phyloP scores from a whole-genome alignment of 2,329 filamentous ascomycete genomes.

The Aschersonia sp. region DNA sequence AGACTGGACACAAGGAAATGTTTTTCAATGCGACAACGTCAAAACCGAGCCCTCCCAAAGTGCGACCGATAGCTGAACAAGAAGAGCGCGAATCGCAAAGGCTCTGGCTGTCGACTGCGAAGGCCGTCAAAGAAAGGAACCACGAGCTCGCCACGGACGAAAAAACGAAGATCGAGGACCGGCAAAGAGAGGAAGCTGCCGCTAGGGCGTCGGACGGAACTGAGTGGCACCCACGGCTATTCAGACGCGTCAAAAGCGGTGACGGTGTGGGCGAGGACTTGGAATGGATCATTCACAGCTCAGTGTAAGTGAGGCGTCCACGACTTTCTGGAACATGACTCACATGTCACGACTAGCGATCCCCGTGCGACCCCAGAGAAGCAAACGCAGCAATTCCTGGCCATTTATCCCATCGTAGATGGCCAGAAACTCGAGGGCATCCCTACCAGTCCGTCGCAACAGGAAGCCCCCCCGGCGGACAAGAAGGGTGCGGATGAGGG shows the following conservation, averaged over 20 bases:
- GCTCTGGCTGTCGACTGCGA: slow-evolving; percentile 69
- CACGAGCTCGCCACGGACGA: slow-evolving; percentile 85
- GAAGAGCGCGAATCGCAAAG: slow-evolving; percentile 79
- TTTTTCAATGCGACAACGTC: slow-evolving; percentile 77
- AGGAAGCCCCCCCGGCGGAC: slow-evolving; percentile 1
- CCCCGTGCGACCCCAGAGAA: slow-evolving; percentile 43
- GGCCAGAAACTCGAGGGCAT: slow-evolving; percentile 50
- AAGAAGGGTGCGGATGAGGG: slow-evolving; percentile 9
- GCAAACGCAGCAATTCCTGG: slow-evolving; percentile 68
- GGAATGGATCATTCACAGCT: slow-evolving; percentile 87
- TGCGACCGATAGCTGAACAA: slow-evolving; percentile 73
- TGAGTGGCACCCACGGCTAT: slow-evolving; percentile 81
- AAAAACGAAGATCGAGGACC: slow-evolving; percentile 91
- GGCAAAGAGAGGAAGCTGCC: slow-evolving; percentile 78
- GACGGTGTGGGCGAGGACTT: slow-evolving; percentile 79
- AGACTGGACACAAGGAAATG: slow-evolving; percentile 81
- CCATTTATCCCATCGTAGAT: slow-evolving; percentile 71
- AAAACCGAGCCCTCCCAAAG: slow-evolving; percentile 58
- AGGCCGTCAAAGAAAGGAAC: slow-evolving; percentile 71
- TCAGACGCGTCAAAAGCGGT: slow-evolving; percentile 59
- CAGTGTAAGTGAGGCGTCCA: slow-evolving; percentile 44
- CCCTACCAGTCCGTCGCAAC: slow-evolving; percentile 38
- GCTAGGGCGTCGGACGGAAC: slow-evolving; percentile 61
- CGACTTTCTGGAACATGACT: slow-evolving; percentile 3
- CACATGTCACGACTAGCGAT: slow-evolving; percentile 12